Evolutionary conservation across 2,329 filamentous ascomycete genomes (phyloP), one percentile per base, ranked within the genome.

Genomic region (Calonectria naviculata): DNA sequence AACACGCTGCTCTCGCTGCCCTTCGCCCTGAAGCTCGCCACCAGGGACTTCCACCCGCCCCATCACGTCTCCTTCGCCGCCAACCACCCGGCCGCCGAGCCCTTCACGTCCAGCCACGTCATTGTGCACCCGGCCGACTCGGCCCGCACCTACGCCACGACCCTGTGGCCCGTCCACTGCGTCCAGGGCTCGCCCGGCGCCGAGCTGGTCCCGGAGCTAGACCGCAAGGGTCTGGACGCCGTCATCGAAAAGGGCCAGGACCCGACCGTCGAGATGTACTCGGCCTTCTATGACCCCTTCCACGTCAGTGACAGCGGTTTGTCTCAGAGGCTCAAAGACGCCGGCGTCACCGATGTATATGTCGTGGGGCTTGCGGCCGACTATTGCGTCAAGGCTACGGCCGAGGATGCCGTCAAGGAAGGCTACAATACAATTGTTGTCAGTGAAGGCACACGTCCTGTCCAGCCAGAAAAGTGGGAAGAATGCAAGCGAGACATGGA

Each of bases 81-180:
- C 31, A 97, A 95, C 83, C 95, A 98, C 83, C 73, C 83, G 74
- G 71, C 89, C 78, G 92, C 93, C 78, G 82, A 86, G 71, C 91
- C 96, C 0, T 98, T 94, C 81, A 85, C 88, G 38, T 93, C 93
- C 44, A 85, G 83, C 36, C 85, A 91, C 63, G 90, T 85, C 4
- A 91, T 98, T 79, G 80, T 80, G 65, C 94, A 95, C 83, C 93
- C 93, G 1, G 75, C 84, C 74, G 91, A 94, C 82, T 81, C 89
- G 5, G 77, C 85, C 10, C 91, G 94, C 80, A 87, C 85, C 28
- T 92, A 95, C 84, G 82, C 85, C 46, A 92, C 92, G 66, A 87
- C 90, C 44, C 88, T 99, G 12, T 99, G 97, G 97, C 97, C 97
- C 0, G 90, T 90, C 26, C 97, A 99, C 85, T 98, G 97, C 84